Evolutionary conservation across 139 green algal genomes (phyloP).

Genomic region (Pleodorina starrii): DNA sequence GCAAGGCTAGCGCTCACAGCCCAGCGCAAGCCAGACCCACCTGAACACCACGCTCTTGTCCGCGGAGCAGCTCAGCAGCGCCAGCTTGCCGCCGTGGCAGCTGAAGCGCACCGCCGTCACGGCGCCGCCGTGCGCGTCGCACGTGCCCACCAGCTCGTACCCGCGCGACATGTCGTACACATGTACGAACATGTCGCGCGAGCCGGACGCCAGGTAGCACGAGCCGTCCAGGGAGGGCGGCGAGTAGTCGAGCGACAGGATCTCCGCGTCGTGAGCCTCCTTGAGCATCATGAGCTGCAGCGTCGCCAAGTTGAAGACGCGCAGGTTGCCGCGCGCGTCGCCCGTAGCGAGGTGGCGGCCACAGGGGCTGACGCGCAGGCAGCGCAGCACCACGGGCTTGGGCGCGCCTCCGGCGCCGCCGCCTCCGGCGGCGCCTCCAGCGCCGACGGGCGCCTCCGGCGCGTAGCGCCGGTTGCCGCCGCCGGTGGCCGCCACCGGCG

Average conservation of each 20-base stretch:
- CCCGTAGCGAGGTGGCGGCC: slow-evolving; percentile 63
- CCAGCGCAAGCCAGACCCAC: slow-evolving; percentile 15
- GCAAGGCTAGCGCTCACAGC: no score
- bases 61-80: slow-evolving; percentile 58
- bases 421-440: neutral
- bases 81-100: slow-evolving; percentile 49
- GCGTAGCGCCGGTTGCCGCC: slow-evolving; percentile 4
- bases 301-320: slow-evolving; percentile 61
- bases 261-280: slow-evolving; percentile 70
- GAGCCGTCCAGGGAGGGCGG: slow-evolving; percentile 11
- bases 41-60: slow-evolving; percentile 66
- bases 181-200: slow-evolving; percentile 67
- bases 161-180: slow-evolving; percentile 59
- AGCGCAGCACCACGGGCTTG: slow-evolving; percentile 54
- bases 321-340: slow-evolving; percentile 68
- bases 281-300: slow-evolving; percentile 50
- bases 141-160: slow-evolving; percentile 68
- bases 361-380: slow-evolving; percentile 57
- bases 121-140: slow-evolving; percentile 68
- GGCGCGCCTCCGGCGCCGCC: neutral
- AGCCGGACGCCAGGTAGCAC: slow-evolving; percentile 64
- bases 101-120: slow-evolving; percentile 72
- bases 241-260: slow-evolving; percentile 68
- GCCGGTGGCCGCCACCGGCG: neutral
- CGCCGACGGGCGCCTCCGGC: slow-evolving; percentile 32